Percentiles rank a stretch among this genome's conserved stretches.
Conservation (phyloP, 352 stramenopile genomes). For the Phytophthora palmivora region DNA sequence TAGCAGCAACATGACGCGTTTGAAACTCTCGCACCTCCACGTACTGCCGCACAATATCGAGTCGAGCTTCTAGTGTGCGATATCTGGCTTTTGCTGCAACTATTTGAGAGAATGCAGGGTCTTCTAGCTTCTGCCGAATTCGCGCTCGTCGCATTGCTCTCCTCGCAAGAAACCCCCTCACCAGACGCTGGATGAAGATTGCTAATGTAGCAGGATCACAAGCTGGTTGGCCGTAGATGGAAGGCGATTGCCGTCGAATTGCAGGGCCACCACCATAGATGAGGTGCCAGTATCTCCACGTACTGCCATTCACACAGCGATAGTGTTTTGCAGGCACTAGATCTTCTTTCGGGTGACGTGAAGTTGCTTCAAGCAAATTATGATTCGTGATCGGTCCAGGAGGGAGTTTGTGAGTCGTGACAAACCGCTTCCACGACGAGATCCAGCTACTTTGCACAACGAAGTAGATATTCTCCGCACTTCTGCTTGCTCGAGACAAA, state of each 20-base stretch:
- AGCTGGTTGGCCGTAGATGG: constrained; percentile 49
- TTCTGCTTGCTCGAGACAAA: constrained; percentile 30
- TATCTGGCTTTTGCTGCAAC: constrained; percentile 26
- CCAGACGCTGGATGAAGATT: constrained; percentile 48
- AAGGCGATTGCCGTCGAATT: constrained; percentile 50
- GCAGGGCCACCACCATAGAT: constrained; percentile 62
- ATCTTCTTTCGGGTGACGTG: constrained; percentile 41
- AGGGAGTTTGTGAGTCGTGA: constrained; percentile 19
- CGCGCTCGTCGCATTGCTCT: constrained; percentile 20
- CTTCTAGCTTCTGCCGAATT: constrained; percentile 16
- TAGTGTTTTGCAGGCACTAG: constrained; percentile 50
- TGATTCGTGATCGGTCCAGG: constrained; percentile 34
- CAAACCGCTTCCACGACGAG: constrained; percentile 57
- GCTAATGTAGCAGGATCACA: constrained; percentile 50
- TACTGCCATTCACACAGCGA: constrained; percentile 61
- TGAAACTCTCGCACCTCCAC: constrained; percentile 67
- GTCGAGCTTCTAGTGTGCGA: constrained; percentile 42
- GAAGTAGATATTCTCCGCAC: constrained; percentile 40
- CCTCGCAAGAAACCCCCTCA: constrained; percentile 62
- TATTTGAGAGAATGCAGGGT: constrained; percentile 40
- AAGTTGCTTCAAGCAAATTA: constrained; percentile 22
- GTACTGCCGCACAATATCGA: constrained; percentile 56
- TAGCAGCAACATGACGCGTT: constrained; percentile 50
- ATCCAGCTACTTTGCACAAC: constrained; percentile 51
- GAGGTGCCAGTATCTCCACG: constrained; percentile 55